These are phyloP conservation scores for Fusarium sp. DNA, from an alignment of 2,329 filamentous ascomycete species.

Conservation along the genomic window DNA sequence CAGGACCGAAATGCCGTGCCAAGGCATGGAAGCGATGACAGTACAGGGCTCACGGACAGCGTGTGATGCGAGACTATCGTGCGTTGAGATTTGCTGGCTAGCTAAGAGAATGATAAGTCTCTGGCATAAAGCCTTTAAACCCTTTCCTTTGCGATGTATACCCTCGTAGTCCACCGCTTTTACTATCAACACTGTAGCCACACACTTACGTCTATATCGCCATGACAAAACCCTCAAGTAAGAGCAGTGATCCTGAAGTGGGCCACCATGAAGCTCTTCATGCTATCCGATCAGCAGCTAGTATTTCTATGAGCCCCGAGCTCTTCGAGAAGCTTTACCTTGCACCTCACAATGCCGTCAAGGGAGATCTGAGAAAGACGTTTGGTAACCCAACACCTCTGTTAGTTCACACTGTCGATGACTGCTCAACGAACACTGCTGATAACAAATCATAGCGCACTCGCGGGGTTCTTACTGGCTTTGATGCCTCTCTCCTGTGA, in stretches of 20 bases:
- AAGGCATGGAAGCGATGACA: background rate
- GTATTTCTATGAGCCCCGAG: conserved; percentile 40
- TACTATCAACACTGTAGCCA: accelerated
- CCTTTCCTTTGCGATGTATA: background rate
- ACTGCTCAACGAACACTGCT: accelerated
- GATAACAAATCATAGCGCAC: accelerated
- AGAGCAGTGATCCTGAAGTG: background rate
- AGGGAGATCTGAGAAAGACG: background rate
- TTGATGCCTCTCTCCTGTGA: background rate
- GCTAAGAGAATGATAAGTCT: background rate
- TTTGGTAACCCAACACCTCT: background rate
- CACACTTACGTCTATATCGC: accelerated
- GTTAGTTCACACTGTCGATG: background rate
- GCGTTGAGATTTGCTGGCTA: accelerated
- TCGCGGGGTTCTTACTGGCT: background rate
- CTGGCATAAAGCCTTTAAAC: background rate
- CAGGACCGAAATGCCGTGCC: background rate
- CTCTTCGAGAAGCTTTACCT: background rate
- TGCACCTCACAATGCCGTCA: background rate
- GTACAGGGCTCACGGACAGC: background rate
- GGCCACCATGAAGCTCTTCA: background rate
- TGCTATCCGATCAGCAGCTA: conserved; percentile 38
- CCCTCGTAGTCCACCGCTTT: accelerated
- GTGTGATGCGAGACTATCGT: background rate
- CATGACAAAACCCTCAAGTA: background rate